Evolutionary conservation across 768 basidiomycete genomes (phyloP).

Genomic region (Ephemerocybe angulata): DNA sequence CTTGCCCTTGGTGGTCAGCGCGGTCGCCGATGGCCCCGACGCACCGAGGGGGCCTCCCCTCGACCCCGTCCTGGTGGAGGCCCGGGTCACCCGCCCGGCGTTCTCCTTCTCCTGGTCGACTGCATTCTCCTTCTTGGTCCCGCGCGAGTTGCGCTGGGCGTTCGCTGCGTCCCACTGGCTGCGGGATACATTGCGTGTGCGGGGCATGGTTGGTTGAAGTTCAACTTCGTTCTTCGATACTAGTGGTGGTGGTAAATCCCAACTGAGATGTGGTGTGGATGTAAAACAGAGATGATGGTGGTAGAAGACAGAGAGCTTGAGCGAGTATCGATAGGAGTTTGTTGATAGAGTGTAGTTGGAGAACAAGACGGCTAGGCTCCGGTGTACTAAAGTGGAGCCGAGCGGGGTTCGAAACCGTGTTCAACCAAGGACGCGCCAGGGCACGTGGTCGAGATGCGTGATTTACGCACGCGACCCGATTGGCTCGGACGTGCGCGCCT

Average conservation of each 20-base stretch:
- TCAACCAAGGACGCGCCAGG: too few species aligned
- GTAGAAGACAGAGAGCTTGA: neutral
- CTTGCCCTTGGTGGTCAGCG: constrained; percentile 17
- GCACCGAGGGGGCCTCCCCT: constrained; percentile 12
- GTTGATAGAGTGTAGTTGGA: neutral
- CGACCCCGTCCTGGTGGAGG: constrained; percentile 14
- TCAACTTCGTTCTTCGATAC: neutral
- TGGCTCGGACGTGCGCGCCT: too few species aligned
- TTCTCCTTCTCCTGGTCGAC: constrained; percentile 23
- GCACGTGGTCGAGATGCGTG: too few species aligned
- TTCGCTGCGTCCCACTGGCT: constrained; percentile 25
- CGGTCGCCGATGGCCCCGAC: neutral
- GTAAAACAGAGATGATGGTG: neutral
- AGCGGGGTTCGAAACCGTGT: neutral
- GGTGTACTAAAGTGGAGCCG: neutral
- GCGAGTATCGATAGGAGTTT: neutral
- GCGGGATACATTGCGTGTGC: constrained; percentile 26
- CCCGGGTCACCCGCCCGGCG: constrained; percentile 10
- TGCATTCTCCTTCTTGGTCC: constrained; percentile 17
- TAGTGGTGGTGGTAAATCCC: neutral
- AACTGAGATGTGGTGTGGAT: neutral
- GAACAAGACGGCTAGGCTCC: neutral
- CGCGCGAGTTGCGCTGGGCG: constrained; percentile 11
- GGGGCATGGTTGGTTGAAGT: constrained; percentile 19
- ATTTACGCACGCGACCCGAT: too few species aligned